Base-by-base conservation (phyloP, 2,329 filamentous ascomycete genomes). In the Fusarium falciforme region DNA sequence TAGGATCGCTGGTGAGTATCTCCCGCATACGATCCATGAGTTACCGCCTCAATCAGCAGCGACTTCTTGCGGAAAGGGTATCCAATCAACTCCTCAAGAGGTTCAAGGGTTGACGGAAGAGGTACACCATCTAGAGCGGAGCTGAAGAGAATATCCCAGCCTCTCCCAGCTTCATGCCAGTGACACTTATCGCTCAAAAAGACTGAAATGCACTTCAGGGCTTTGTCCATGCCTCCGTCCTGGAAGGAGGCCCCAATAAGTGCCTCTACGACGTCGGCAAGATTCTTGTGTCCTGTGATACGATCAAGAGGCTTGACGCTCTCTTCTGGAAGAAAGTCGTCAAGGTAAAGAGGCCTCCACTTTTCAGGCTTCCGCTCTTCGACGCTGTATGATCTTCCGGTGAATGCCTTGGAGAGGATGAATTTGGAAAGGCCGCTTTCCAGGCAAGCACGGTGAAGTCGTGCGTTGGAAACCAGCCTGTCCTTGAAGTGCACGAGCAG, bases 261-360 rank as follows among this genome's bases (percentile, higher is more conserved):
- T 0, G 95, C 90, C 72, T 98, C 96, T 0, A 98, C 88, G 0
- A 98, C 92, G 77, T 98, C 96, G 5, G 96, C 96, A 9, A 98
- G 87, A 0, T 90, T 90, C 80, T 98, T 98, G 2, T 91, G 93
- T 0, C 94, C 93, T 35, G 95, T 79, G 16, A 80, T 77, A 7
- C 86, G 66, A 16, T 38, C 25, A 7, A 61, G 38, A 1, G 27
- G n/a, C 27, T 20, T 8, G 55, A 70, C 64, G 67, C 33, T 16
- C 59, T 68, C 64, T 44, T 71, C 36, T 4, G 78, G 55, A 4
- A 83, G 61, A n/a, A 82, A 70, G 6, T 83, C 79, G 4, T 85
- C 81, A 4, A 86, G 83, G 71, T 93, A 93, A 0, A 88, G 82
- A 0, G 94, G 92, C 2, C 86, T 83, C 96, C 96, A 98, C 77